A percentile compares a stretch with the other conserved stretches of the same genome.
Conservation (phyloP, 1,139 yeast species). For the Diutina catenulata region DNA sequence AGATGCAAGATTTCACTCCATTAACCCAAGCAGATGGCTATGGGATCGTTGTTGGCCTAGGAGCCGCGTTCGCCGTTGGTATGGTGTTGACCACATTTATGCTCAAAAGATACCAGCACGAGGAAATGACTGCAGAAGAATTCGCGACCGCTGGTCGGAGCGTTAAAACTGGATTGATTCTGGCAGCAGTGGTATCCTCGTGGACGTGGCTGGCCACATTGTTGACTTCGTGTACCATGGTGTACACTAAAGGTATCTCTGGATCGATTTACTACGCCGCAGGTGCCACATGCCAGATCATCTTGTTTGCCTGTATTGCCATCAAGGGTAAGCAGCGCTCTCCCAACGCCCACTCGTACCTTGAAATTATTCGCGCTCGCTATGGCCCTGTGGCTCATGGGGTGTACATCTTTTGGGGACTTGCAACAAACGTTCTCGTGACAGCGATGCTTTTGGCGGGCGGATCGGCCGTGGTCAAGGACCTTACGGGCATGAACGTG, state of each 20-base stretch:
- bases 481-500: constrained; percentile 72
- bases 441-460: constrained; percentile 84
- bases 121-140: constrained; percentile 79
- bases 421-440: constrained; percentile 78
- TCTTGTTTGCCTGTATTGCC: constrained; percentile 62
- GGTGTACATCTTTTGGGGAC: constrained; percentile 63
- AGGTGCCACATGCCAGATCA: constrained; percentile 67
- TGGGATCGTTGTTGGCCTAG: constrained; percentile 81
- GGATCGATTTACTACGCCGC: constrained; percentile 70
- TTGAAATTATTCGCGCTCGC: constrained; percentile 56
- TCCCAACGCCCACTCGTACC: constrained; percentile 67
- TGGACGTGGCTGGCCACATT: constrained; percentile 96
- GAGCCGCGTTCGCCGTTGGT: constrained; percentile 66
- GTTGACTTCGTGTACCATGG: constrained; percentile 66
- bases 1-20: too few relatives aligned
- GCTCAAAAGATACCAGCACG: constrained; percentile 65
- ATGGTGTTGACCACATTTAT: constrained; percentile 67
- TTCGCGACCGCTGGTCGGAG: constrained; percentile 82
- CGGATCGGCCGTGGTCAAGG: constrained; percentile 69
- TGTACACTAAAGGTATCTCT: constrained; percentile 64
- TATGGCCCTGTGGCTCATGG: constrained; percentile 63
- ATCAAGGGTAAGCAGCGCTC: constrained; percentile 64
- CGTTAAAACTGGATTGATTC: constrained; percentile 69
- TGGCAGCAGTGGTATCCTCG: constrained; percentile 79
- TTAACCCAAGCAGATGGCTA: constrained; percentile 80